These are phyloP conservation scores for Colletotrichum sansevieriae DNA, from an alignment of 2,329 filamentous ascomycete genomes.

Conservation along the genomic window DNA sequence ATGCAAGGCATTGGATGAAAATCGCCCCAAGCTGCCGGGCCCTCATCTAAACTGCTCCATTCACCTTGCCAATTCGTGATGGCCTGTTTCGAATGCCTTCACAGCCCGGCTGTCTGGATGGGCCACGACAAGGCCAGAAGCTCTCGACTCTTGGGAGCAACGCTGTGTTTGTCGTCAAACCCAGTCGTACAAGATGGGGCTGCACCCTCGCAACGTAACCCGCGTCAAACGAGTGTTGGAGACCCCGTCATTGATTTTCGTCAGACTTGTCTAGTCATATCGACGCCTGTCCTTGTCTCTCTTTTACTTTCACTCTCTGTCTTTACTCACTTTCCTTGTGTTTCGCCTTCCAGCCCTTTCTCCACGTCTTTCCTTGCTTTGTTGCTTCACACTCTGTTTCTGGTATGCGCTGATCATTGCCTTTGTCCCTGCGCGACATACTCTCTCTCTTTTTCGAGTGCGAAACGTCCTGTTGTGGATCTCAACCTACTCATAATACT, in stretches of 20 bases:
- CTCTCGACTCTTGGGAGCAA: conserved; percentile 16
- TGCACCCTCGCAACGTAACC: conserved; percentile 11
- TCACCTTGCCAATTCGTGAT: conserved; percentile 19
- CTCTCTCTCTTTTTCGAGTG: conserved; percentile 22
- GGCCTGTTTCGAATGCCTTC: conserved; percentile 38
- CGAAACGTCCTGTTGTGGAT: not conserved
- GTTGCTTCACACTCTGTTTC: conserved; percentile 24
- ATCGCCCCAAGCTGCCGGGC: conserved; percentile 23
- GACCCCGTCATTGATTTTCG: conserved; percentile 23
- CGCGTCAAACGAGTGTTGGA: conserved; percentile 35
- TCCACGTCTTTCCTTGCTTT: conserved; percentile 22
- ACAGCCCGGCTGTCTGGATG: conserved; percentile 35
- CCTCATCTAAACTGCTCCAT: conserved; percentile 25
- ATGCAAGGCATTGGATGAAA: conserved; percentile 33
- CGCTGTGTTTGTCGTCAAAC: not conserved
- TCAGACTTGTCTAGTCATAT: conserved; percentile 33
- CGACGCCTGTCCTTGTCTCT: conserved; percentile 32
- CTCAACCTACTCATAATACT: conserved; percentile 19
- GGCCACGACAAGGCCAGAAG: conserved; percentile 23
- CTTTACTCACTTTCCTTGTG: conserved; percentile 25
- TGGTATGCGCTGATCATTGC: conserved; percentile 15
- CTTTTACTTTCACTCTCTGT: conserved; percentile 6
- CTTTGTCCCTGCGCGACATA: conserved; percentile 14
- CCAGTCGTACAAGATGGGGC: conserved; percentile 40
- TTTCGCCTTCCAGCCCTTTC: conserved; percentile 24